Evolutionary conservation across 805 yeast genomes (phyloP).

Genomic region (Saturnispora gosingensis): DNA sequence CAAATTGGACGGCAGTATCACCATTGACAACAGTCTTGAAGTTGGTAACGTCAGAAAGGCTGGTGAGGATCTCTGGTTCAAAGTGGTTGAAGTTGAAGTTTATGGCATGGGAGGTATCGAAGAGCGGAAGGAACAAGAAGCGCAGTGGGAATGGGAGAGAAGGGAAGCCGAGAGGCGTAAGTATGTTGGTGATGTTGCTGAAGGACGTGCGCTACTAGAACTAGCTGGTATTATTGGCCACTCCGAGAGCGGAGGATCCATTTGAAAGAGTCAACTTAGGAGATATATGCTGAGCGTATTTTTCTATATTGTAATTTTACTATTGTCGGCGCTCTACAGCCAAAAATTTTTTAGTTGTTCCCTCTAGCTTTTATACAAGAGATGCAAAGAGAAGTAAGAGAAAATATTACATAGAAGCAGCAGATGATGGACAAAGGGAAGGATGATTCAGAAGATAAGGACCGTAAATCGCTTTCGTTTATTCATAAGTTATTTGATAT

Average conservation of each 20-base stretch:
- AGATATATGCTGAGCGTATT: constrained; percentile 4
- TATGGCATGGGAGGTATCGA: constrained; percentile 85
- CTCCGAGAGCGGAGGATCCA: constrained; percentile 39
- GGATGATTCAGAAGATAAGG: constrained; percentile 4
- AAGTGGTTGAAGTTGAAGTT: constrained; percentile 71
- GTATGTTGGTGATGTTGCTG: constrained; percentile 62
- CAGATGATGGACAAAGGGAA: neutral
- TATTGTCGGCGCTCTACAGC: neutral
- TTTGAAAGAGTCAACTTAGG: constrained; percentile 19
- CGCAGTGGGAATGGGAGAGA: constrained; percentile 87
- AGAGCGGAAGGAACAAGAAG: constrained; percentile 67
- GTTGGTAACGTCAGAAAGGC: constrained; percentile 70
- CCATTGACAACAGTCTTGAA: constrained; percentile 71
- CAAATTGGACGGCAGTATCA: constrained; percentile 46
- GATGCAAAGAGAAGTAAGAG: neutral
- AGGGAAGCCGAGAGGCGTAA: constrained; percentile 74
- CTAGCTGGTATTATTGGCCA: constrained; percentile 62
- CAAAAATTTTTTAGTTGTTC: neutral
- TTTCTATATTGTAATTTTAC: neutral
- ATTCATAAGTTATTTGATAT: constrained; percentile 86
- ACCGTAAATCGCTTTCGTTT: constrained; percentile 30
- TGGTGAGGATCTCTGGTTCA: constrained; percentile 57
- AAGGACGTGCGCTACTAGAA: constrained; percentile 77
- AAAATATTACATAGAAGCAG: neutral
- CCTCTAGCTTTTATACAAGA: neutral